Evolutionary conservation across 257 asterid species (phyloP).

Genomic region (Lithospermum erythrorhizon): DNA sequence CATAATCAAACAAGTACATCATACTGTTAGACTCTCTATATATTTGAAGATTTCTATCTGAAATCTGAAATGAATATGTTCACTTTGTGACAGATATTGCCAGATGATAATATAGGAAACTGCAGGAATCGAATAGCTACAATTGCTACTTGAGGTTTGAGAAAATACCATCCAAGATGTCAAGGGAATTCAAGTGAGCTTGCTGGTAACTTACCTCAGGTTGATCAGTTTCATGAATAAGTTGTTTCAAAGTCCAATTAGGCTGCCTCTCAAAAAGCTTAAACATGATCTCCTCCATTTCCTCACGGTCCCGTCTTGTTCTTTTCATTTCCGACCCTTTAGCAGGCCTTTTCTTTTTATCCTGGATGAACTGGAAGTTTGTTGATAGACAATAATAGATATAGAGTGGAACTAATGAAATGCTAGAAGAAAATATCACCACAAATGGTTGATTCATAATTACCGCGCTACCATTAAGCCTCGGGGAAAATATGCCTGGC

Average conservation of each 20-base stretch:
- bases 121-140: background rate
- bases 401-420: background rate
- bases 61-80: too few relatives aligned
- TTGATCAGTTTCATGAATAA: constrained; percentile 81
- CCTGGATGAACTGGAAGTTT: constrained; percentile 27
- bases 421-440: background rate
- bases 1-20: too few relatives aligned
- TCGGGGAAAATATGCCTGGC: constrained; percentile 50
- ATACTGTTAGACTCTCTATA: too few relatives aligned
- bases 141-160: background rate
- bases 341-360: constrained; percentile 48
- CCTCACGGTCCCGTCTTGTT: constrained; percentile 72
- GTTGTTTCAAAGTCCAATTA: constrained; percentile 80
- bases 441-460: background rate
- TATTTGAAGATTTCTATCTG: too few relatives aligned
- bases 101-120: too few relatives aligned
- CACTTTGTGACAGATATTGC: too few relatives aligned
- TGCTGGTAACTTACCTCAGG: constrained; percentile 50
- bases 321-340: constrained; percentile 70
- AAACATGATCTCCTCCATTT: constrained; percentile 89
- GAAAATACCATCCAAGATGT: background rate
- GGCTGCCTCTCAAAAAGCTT: constrained; percentile 87
- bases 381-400: background rate
- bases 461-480: constrained; percentile 40
- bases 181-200: background rate